Evolutionary conservation across 257 asterid genomes (phyloP), one percentile per base, ranked within the genome.

Genomic region (Ligustrum vulgare): DNA sequence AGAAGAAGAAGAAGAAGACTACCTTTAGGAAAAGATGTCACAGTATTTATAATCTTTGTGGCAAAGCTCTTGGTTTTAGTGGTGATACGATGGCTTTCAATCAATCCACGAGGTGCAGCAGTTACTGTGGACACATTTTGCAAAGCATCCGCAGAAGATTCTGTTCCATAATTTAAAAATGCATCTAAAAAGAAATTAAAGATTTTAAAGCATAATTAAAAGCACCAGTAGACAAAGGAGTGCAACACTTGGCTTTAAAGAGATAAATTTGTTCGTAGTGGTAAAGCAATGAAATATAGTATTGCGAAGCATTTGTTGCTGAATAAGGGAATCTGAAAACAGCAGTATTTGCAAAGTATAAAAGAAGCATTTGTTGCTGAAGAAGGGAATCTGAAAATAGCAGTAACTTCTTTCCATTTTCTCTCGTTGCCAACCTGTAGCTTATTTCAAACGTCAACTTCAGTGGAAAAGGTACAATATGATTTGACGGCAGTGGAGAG

Each of bases 181-280:
- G 47, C 4, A 66, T 45, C 23, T 1, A 41, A 67, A 72, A 34
- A 54, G 25, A 7, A 35, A 32, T 37, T 16, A 3, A 28, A 75
- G 70, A 63, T 39, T 36, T 23, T 11, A 10, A n/a, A 37, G 71
- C 41, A 56, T 75, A 28, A 28, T 18, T 28, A 12, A 41, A 41
- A 6, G 11, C 11, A 41, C 36, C 36, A 34, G 6, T 43, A 20
- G 87, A 81, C 64, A 32, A 65, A 18, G 83, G 91, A 37, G 92
- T 77, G 96, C 96, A 89, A 51, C 82, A 82, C 75, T 85, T 84
- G 16, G 92, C 97, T 80, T 86, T 87, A 51, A 88, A 86, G 75
- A 81, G 85, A 86, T 92, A 89, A 25, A 93, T 85, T 73, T 90
- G 96, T 70, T 92, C 98, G 49, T 88, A 94, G 83, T 92, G 97